phyloP scores from a whole-genome alignment of 805 yeast genomes.

The Schwanniomyces sp. region DNA sequence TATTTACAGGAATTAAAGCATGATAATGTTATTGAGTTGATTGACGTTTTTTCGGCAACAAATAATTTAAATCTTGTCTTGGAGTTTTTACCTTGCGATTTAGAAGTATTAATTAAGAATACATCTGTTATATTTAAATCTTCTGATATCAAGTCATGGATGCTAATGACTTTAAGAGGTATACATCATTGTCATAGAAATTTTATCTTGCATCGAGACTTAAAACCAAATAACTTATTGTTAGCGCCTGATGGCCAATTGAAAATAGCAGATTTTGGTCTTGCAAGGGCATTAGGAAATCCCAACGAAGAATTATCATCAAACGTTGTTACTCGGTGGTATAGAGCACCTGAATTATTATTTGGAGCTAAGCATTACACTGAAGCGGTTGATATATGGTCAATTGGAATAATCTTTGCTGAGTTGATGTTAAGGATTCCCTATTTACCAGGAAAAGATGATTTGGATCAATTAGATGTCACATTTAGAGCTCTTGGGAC shows the following conservation, averaged over 20 bases:
- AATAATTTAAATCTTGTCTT: conserved; percentile 78
- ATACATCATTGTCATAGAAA: conserved; percentile 94
- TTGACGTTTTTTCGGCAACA: conserved; percentile 78
- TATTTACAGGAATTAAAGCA: conserved; percentile 75
- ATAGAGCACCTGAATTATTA: conserved; percentile 70
- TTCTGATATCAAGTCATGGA: conserved; percentile 90
- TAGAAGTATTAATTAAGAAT: conserved; percentile 87
- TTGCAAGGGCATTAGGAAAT: conserved; percentile 81
- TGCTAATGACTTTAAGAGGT: conserved; percentile 91
- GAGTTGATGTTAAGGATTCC: conserved; percentile 95
- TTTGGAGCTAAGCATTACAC: conserved; percentile 47
- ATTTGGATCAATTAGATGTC: conserved; percentile 85
- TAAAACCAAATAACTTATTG: conserved; percentile 88
- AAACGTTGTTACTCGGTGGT: conserved; percentile 97
- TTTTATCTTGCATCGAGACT: conserved; percentile 85
- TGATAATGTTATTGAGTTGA: conserved; percentile 78
- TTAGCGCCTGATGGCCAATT: conserved; percentile 84
- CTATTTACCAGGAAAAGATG: conserved; percentile 90
- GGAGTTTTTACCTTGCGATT: conserved; percentile 84
- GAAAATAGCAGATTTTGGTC: conserved; percentile 96
- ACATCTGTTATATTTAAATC: conserved; percentile 71
- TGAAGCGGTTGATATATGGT: conserved; percentile 46
- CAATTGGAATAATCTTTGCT: conserved; percentile 72
- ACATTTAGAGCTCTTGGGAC: conserved; percentile 96
- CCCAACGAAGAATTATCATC: conserved; percentile 77